Conservation (phyloP, 148 eudicot species). For the Camellia granthamiana region DNA sequence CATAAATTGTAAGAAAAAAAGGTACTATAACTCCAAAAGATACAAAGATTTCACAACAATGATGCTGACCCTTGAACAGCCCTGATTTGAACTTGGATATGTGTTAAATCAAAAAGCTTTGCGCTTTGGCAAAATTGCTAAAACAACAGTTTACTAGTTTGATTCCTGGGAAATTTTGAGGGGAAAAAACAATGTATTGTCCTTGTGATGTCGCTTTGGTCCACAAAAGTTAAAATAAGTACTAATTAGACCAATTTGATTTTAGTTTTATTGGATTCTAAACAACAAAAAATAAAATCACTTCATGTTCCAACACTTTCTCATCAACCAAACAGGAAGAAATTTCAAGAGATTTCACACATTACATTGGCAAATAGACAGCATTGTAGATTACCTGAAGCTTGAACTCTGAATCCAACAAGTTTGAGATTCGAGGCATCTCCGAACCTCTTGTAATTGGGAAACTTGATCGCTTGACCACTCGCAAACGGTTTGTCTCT, state of each 20-base stretch:
- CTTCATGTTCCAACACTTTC: not conserved
- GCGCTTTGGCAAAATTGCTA: no score
- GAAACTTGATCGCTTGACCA: constrained; percentile 26
- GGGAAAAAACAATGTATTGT: no score
- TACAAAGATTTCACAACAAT: not conserved
- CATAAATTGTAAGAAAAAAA: not conserved
- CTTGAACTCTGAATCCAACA: constrained; percentile 33
- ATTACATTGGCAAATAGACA: not conserved
- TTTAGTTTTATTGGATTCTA: not conserved
- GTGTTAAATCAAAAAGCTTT: no score
- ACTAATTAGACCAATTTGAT: no score
- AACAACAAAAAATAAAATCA: not conserved
- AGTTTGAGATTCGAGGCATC: constrained; percentile 26
- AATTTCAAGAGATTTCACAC: constrained; percentile 4
- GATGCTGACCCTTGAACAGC: not conserved
- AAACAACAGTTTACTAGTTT: no score
- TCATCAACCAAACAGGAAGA: constrained; percentile 1
- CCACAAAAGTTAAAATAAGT: no score
- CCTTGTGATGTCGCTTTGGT: not conserved
- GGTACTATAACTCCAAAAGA: not conserved
- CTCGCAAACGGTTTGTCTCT: constrained; percentile 24
- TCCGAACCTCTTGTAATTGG: constrained; percentile 19
- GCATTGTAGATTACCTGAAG: constrained; percentile 43
- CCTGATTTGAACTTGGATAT: not conserved
- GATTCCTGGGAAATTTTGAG: no score